phyloP scores from a whole-genome alignment of 2,329 filamentous ascomycete species.

The Bipolaris oryzae region DNA sequence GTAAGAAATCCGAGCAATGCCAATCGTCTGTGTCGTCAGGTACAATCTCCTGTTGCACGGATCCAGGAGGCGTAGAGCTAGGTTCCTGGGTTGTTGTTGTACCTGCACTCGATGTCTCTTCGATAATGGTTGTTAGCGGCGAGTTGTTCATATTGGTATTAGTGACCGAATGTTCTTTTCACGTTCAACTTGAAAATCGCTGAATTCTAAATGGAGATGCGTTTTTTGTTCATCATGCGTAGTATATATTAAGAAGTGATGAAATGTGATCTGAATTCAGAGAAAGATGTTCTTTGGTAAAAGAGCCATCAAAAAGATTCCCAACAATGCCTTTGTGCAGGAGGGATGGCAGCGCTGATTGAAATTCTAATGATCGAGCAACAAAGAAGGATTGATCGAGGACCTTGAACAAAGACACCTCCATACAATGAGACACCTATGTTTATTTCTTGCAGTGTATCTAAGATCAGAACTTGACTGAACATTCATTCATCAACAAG shows the following conservation, averaged over 20 bases:
- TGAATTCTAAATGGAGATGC: background rate
- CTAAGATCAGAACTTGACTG: background rate
- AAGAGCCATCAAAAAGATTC: background rate
- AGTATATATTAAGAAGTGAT: background rate
- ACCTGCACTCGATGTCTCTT: background rate
- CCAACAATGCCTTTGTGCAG: background rate
- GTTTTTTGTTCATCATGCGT: background rate
- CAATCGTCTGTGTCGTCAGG: background rate
- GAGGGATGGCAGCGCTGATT: too few relatives aligned
- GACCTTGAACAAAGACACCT: background rate
- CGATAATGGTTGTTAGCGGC: background rate
- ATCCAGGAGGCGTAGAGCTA: background rate
- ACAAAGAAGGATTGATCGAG: background rate
- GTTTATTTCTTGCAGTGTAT: background rate
- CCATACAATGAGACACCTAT: background rate
- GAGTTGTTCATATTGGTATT: background rate
- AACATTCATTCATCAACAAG: constrained; percentile 33
- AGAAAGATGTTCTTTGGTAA: background rate
- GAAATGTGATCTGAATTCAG: background rate
- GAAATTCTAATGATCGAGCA: background rate
- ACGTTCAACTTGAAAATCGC: too few relatives aligned
- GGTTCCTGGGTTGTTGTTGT: background rate
- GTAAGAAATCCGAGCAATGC: background rate
- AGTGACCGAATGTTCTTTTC: background rate
- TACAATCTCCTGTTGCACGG: background rate